phyloP scores from a whole-genome alignment of 1,284 basidiomycete genomes.

The Irpex rosettiformis region DNA sequence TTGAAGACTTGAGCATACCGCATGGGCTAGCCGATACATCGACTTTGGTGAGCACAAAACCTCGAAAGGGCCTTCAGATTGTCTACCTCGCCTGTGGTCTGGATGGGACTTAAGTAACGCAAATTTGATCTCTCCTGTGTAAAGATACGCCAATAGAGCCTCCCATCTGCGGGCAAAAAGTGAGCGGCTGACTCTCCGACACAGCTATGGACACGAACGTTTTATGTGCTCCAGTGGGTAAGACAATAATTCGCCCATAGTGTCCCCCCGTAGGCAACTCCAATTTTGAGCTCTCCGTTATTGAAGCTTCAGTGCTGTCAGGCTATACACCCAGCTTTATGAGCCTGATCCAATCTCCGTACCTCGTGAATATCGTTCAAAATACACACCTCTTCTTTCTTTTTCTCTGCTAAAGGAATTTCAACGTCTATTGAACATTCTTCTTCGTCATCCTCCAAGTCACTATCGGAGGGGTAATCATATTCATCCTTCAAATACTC shows the following conservation, averaged over 20 bases:
- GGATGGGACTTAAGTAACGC: neutral
- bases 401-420: neutral
- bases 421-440: neutral
- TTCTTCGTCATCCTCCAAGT: constrained; percentile 7
- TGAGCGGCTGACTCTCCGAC: neutral
- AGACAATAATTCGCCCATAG: neutral
- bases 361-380: too few species aligned
- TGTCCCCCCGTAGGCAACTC: neutral
- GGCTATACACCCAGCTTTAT: neutral
- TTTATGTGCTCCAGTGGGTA: neutral
- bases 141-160: neutral
- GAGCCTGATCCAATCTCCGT: too few species aligned
- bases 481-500: neutral
- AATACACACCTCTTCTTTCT: neutral
- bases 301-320: neutral
- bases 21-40: neutral
- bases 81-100: neutral
- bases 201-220: neutral
- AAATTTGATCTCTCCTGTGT: neutral
- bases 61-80: neutral
- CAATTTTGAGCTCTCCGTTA: neutral
- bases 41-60: neutral
- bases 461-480: constrained; percentile 8
- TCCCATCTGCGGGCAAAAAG: neutral
- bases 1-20: neutral